Evolutionary conservation across 768 basidiomycete genomes (phyloP), one percentile per base, ranked within the genome.

Genomic region (Crucibulum laeve): DNA sequence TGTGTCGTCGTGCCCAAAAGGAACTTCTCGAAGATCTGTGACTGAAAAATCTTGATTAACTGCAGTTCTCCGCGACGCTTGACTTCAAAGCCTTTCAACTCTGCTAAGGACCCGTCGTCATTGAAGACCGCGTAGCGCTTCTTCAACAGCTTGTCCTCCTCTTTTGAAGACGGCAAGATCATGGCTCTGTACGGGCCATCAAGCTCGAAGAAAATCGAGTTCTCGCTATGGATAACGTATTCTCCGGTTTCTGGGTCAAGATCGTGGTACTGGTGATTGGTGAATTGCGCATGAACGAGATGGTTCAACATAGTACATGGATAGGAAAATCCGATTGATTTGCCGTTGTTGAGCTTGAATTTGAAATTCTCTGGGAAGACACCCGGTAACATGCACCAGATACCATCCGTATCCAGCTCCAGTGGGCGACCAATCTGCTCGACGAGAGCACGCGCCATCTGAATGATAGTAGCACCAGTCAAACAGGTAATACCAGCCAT

Each of bases 291-390:
- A 56, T 98, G 78, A 32, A 98, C 95, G 49, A 98, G 84, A 58
- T 99, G 96, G 58, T 99, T 99, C 48, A 99, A 80, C 95, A 99
- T 99, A 4, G 94, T 98, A 64, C 96, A 98, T 0, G 96, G 96
- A 58, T 98, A 99, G 15, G 94, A 97, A 54, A 99, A 84, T 5
- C 74, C 70, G 50, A 97, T 82, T 5, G 84, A 69, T 70, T 97
- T 97, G 46, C 96, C 95, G 53, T 77, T 85, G 35, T 72, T 70
- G 46, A 97, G 75, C 58, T 93, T 84, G 76, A 98, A 97, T 61
- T 84, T 85, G 82, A 97, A 98, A 64, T 96, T 91, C 66, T 98
- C 96, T 2, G 96, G 96, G 64, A 99, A 99, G 10, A 92, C 80
- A 3, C 91, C 92, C 3, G 96, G 96, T 18, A 98, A 82, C 96